A percentile compares a stretch with the other conserved stretches of the same genome.
These are phyloP conservation scores for Neurospora tetraspora DNA, from an alignment of 495 filamentous ascomycete genomes.

Conservation along the genomic window DNA sequence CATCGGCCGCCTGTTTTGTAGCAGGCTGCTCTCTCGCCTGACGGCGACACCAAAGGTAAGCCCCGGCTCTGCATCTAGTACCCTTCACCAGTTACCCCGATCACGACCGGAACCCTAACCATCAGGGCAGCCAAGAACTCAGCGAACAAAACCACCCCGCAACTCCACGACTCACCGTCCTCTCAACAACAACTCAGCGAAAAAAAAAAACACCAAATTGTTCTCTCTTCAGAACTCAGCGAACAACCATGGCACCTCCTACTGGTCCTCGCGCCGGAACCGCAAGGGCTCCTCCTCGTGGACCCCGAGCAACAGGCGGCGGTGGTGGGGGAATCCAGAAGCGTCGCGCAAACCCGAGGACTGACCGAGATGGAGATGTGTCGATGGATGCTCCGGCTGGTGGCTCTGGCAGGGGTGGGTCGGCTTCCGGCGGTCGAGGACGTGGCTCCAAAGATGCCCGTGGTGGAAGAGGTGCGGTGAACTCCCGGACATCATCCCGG, in stretches of 20 bases:
- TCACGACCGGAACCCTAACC: background rate
- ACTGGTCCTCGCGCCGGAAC: conserved; percentile 19
- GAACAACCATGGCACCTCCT: conserved; percentile 30
- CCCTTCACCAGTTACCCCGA: background rate
- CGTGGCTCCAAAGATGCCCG: conserved; percentile 7
- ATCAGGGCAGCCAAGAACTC: background rate
- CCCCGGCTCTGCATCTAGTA: background rate
- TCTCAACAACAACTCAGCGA: background rate
- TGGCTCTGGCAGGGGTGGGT: conserved; percentile 18
- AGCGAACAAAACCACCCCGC: background rate
- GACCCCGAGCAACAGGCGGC: conserved; percentile 1
- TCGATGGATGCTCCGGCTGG: conserved; percentile 54
- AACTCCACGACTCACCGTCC: background rate
- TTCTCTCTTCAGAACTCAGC: background rate
- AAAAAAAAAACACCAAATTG: background rate
- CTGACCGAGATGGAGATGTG: conserved; percentile 75
- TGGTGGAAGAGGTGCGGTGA: conserved; percentile 1
- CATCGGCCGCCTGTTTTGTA: background rate
- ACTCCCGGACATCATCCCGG: conserved; percentile 9
- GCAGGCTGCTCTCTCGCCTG: background rate
- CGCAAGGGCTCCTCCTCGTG: conserved; percentile 5
- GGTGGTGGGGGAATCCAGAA: conserved; percentile 60
- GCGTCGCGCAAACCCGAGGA: conserved; percentile 38
- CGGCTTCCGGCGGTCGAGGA: conserved; percentile 17
- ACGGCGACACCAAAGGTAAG: background rate